Evolutionary conservation across 139 green algal species (phyloP).

Genomic region (Chlamydomonas applanata): DNA sequence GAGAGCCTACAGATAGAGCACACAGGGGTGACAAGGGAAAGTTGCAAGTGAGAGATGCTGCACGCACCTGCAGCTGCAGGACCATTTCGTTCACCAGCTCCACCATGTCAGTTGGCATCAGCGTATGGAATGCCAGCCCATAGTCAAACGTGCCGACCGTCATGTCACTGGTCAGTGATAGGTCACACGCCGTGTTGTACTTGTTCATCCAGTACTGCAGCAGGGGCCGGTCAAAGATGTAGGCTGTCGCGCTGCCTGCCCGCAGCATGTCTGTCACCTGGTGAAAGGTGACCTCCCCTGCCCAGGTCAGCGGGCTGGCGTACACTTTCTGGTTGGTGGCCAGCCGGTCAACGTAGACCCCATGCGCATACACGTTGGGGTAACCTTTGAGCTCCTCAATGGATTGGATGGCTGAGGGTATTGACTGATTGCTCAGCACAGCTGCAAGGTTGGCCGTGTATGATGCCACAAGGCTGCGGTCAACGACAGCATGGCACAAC

Average conservation of each 20-base stretch:
- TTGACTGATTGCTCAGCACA: background rate
- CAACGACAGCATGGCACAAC: too few relatives aligned
- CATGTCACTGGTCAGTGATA: too few relatives aligned
- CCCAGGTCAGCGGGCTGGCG: background rate
- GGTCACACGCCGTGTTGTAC: too few relatives aligned
- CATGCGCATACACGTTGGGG: background rate
- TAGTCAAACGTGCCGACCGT: too few relatives aligned
- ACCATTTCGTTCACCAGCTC: too few relatives aligned
- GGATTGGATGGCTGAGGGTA: background rate
- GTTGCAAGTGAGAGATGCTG: too few relatives aligned
- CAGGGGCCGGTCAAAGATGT: conserved; percentile 11
- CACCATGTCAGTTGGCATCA: too few relatives aligned
- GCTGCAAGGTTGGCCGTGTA: conserved; percentile 12
- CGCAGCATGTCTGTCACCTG: background rate
- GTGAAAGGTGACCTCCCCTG: background rate
- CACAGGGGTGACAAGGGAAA: too few relatives aligned
- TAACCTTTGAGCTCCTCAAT: background rate
- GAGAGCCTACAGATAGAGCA: too few relatives aligned
- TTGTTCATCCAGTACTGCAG: background rate
- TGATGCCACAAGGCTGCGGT: too few relatives aligned
- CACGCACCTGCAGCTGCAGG: too few relatives aligned
- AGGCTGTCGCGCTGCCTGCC: background rate
- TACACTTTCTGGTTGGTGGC: background rate
- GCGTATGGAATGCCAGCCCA: too few relatives aligned
- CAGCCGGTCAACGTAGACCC: background rate